A percentile compares a stretch with the other conserved stretches of the same genome.
Conservation (phyloP, 2,329 filamentous ascomycete genomes). For the Torrubiella hemipterigena region DNA sequence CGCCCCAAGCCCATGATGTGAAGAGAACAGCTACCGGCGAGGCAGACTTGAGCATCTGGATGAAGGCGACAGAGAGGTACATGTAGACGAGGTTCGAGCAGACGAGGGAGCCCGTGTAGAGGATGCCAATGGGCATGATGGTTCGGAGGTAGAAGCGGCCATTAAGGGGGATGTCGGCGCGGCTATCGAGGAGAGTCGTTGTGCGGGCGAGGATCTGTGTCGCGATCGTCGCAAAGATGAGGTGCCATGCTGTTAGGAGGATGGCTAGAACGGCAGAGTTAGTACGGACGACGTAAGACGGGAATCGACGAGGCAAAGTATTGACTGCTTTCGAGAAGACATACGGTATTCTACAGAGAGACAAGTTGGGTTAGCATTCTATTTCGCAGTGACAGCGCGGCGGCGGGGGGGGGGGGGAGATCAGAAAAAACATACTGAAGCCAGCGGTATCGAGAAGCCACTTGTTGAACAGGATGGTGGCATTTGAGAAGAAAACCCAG, state of each 20-base stretch:
- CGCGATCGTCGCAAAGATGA: slow-evolving; percentile 52
- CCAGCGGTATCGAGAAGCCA: slow-evolving; percentile 66
- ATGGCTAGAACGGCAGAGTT: slow-evolving; percentile 24
- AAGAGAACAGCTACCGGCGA: slow-evolving; percentile 56
- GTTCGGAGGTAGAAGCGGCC: slow-evolving; percentile 47
- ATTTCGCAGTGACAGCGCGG: neutral
- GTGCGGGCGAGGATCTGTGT: slow-evolving; percentile 55
- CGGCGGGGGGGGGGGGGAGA: neutral
- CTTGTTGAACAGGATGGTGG: slow-evolving; percentile 88
- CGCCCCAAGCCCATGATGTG: slow-evolving; percentile 47
- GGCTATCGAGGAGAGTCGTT: slow-evolving; percentile 50
- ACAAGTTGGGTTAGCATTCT: slow-evolving; percentile 12
- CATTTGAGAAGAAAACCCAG: slow-evolving; percentile 79
- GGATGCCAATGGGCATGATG: slow-evolving; percentile 53
- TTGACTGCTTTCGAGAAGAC: too few relatives aligned
- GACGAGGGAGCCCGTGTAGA: slow-evolving; percentile 54
- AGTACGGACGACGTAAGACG: neutral
- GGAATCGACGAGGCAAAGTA: too few relatives aligned
- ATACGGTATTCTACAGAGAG: slow-evolving; percentile 19
- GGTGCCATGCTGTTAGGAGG: slow-evolving; percentile 56
- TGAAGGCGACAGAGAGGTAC: slow-evolving; percentile 55
- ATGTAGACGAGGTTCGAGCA: slow-evolving; percentile 58
- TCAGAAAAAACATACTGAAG: slow-evolving; percentile 55
- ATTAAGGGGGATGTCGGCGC: slow-evolving; percentile 49
- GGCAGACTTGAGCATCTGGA: slow-evolving; percentile 60